Evolutionary conservation across 1,284 basidiomycete genomes (phyloP).

Genomic region (Malassezia vespertilionis): DNA sequence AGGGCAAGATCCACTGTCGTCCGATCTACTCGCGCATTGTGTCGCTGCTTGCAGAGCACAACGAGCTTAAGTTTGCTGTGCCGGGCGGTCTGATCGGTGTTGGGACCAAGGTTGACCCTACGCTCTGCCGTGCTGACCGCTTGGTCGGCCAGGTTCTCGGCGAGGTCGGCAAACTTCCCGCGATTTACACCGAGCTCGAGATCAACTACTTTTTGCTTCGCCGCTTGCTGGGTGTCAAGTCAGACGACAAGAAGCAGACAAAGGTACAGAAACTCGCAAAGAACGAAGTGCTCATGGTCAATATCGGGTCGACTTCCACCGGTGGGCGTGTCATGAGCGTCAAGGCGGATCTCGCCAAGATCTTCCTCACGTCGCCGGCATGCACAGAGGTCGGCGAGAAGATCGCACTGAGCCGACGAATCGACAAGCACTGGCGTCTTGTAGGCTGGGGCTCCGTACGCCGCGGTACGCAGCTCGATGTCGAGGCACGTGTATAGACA

Average conservation of each 20-base stretch:
- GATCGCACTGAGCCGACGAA: slow-evolving; percentile 41
- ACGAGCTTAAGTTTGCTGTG: slow-evolving; percentile 85
- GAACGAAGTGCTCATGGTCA: slow-evolving; percentile 67
- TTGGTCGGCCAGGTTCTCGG: slow-evolving; percentile 92
- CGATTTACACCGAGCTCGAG: slow-evolving; percentile 83
- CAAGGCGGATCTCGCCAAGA: slow-evolving; percentile 45
- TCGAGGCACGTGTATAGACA: too few species aligned
- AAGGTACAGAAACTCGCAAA: slow-evolving; percentile 79
- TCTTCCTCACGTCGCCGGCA: slow-evolving; percentile 43
- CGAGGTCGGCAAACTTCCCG: slow-evolving; percentile 80
- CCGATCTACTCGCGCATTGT: slow-evolving; percentile 88
- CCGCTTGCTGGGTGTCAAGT: slow-evolving; percentile 90
- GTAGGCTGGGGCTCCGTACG: slow-evolving; percentile 50
- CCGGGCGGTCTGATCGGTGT: slow-evolving; percentile 97
- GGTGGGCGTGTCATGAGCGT: slow-evolving; percentile 41
- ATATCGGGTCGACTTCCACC: slow-evolving; percentile 48
- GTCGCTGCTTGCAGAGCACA: slow-evolving; percentile 84
- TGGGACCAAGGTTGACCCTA: slow-evolving; percentile 90
- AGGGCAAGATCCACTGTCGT: slow-evolving; percentile 79
- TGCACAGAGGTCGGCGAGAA: slow-evolving; percentile 47
- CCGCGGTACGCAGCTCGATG: slow-evolving; percentile 38
- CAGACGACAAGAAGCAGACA: slow-evolving; percentile 95
- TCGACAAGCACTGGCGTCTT: slow-evolving; percentile 82
- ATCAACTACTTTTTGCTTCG: slow-evolving; percentile 59
- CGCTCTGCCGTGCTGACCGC: slow-evolving; percentile 89